Conservation (phyloP, 768 basidiomycete species). For the Pisolithus tinctorius region DNA sequence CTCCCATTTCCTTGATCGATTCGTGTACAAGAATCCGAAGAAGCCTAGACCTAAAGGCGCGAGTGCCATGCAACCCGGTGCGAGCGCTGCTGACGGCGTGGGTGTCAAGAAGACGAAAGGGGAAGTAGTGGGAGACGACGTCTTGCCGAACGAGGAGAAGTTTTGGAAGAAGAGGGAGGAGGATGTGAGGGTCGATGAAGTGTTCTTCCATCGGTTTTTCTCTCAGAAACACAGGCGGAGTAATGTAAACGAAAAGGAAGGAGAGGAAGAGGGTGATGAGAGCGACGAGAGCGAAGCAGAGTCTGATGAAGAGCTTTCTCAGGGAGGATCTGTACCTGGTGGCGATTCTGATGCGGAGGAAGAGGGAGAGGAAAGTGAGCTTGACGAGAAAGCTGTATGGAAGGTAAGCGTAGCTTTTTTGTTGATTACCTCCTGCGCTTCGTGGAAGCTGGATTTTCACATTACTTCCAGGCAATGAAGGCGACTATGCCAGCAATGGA, state of each 20-base stretch:
- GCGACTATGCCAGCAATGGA: conserved; percentile 64
- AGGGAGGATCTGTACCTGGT: conserved; percentile 14
- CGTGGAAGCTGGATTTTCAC: not conserved
- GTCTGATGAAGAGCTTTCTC: conserved; percentile 26
- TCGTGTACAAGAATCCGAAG: conserved; percentile 96
- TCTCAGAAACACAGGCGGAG: conserved; percentile 57
- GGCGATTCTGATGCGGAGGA: conserved; percentile 30
- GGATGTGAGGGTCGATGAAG: conserved; percentile 83
- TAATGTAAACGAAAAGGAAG: conserved; percentile 36
- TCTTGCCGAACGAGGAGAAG: conserved; percentile 62
- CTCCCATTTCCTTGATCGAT: conserved; percentile 92
- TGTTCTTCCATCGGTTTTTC: conserved; percentile 93
- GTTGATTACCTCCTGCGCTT: not conserved
- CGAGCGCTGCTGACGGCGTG: conserved; percentile 50
- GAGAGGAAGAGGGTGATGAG: conserved; percentile 22
- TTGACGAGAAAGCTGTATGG: conserved; percentile 77
- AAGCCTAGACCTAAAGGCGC: conserved; percentile 64
- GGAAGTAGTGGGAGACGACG: conserved; percentile 39
- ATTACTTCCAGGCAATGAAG: conserved; percentile 68
- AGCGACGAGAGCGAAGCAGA: conserved; percentile 10
- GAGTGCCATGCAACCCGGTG: conserved; percentile 94
- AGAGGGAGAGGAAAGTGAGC: conserved; percentile 35
- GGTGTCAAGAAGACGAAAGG: conserved; percentile 70
- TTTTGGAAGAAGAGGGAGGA: conserved; percentile 66
- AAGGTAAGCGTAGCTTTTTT: conserved; percentile 46